Evolutionary conservation across 2,329 filamentous ascomycete genomes (phyloP).

Genomic region (Spiromastix sp.): DNA sequence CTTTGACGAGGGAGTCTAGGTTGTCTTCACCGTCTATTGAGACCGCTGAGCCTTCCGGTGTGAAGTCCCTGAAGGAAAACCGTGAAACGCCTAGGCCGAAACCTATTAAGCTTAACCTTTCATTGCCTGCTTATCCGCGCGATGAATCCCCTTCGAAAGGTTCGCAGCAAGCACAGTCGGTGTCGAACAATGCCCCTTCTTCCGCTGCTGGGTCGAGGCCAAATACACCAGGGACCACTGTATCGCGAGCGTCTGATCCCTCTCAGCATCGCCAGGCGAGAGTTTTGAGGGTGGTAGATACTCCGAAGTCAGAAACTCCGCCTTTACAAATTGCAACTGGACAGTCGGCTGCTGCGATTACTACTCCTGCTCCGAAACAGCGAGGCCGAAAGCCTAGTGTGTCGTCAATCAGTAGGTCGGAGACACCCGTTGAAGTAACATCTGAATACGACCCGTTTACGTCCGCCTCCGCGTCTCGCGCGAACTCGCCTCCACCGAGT

Average conservation of each 20-base stretch:
- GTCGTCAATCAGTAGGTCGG: conserved; percentile 48
- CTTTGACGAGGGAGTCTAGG: background rate
- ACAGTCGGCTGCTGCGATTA: conserved; percentile 22
- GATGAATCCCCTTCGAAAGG: conserved; percentile 7
- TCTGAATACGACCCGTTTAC: conserved; percentile 50
- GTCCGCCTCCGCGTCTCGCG: conserved; percentile 49
- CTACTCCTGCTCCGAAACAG: conserved; percentile 21
- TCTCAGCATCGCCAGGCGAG: conserved; percentile 33
- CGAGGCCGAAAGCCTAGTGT: conserved; percentile 32
- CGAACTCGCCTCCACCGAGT: conserved; percentile 45
- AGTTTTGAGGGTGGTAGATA: conserved; percentile 48
- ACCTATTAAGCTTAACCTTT: conserved; percentile 25
- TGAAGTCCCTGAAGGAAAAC: conserved; percentile 1
- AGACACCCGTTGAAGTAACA: conserved; percentile 49
- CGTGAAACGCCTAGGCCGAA: conserved; percentile 23
- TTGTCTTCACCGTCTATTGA: conserved; percentile 1
- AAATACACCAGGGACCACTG: conserved; percentile 34
- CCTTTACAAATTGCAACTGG: conserved; percentile 12
- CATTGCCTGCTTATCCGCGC: conserved; percentile 13
- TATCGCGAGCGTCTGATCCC: conserved; percentile 29
- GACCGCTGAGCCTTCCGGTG: conserved; percentile 4
- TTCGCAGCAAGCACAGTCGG: background rate
- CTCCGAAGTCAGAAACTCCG: conserved; percentile 41
- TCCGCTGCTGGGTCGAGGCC: conserved; percentile 35
- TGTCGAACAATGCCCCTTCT: conserved; percentile 13